Evolutionary conservation across 495 filamentous ascomycete species (phyloP), one percentile per base, ranked within the genome.

Genomic region (Umbilicaria muhlenbergii): DNA sequence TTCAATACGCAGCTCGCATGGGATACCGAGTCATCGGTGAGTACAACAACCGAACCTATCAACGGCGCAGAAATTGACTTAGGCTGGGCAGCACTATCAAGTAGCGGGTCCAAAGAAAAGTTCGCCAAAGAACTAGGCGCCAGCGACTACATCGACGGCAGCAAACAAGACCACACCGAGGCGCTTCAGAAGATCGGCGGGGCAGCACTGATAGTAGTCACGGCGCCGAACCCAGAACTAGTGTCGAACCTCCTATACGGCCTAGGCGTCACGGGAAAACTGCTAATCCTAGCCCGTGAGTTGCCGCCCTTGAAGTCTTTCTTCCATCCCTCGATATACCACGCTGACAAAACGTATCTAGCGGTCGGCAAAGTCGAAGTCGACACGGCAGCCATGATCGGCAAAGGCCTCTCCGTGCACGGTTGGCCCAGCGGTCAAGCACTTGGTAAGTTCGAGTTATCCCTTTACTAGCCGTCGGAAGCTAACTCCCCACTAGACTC

Each of bases 1-100:
- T 80, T n/a, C 77, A 81, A 53, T 81, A 71, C 56, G 72, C 76
- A 7, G 60, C 57, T 41, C 72, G 69, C 48, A 75, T 82, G 65
- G 79, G 79, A 17, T 82, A 71, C 62, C 64, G 62, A 41, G 71
- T 72, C 28, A 69, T 77, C 0, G 24, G 24, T 28, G 24, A 28
- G 6, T 6, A 28, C 2, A 6, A 28, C 24, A 1, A 28, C 24
- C 24, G 4, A 28, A 28, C 24, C 4, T 28, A 6, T 28, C 24
- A 6, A 8, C 8, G 24, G 8, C 5, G 24, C 2, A 6, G 24
- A 7, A 28, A 6, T 28, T 28, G 24, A 28, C 24, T 28, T 28
- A 6, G 4, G 24, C n/a, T 28, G 5, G 6, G 4, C 1, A 28
- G 79, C 76, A 4, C 49, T 82, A 14, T 75, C 69, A 16, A 68